Evolutionary conservation across 2,329 filamentous ascomycete genomes (phyloP).

Genomic region (Nothomitra cinnamomea): DNA sequence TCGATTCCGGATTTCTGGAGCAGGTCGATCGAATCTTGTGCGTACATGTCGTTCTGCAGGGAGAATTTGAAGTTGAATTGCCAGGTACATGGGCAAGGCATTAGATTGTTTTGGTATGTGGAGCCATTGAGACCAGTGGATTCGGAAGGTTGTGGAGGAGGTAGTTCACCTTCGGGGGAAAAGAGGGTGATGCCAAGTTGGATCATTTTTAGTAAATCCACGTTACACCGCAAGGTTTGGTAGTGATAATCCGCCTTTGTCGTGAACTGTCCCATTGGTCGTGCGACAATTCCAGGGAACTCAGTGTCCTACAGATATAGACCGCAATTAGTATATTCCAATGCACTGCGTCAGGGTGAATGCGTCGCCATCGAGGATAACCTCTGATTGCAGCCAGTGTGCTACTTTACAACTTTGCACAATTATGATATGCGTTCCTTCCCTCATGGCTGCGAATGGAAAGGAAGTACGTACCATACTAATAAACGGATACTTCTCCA

Average conservation of each 20-base stretch:
- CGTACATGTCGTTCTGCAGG: conserved; percentile 92
- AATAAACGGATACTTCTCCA: conserved; percentile 88
- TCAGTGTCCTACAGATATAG: conserved; percentile 62
- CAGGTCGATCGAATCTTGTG: conserved; percentile 83
- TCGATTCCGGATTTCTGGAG: conserved; percentile 85
- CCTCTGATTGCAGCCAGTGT: not conserved
- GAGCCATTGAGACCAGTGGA: conserved; percentile 30
- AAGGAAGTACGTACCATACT: conserved; percentile 59
- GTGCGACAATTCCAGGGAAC: conserved; percentile 91
- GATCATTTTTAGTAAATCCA: conserved; percentile 93
- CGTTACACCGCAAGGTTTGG: conserved; percentile 90
- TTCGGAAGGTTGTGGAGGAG: conserved; percentile 46
- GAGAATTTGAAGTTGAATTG: conserved; percentile 99
- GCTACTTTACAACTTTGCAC: not conserved
- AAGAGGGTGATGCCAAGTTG: conserved; percentile 92
- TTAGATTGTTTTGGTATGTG: conserved; percentile 33
- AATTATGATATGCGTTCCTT: not conserved
- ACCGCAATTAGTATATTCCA: not conserved
- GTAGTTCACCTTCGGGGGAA: conserved; percentile 74
- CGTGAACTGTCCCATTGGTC: conserved; percentile 85
- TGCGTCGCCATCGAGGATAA: too few species aligned
- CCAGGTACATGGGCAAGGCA: conserved; percentile 78
- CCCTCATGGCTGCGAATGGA: not conserved
- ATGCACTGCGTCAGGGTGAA: not conserved
- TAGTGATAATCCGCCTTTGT: conserved; percentile 98